These are phyloP conservation scores for Lentinus polychrous DNA, from an alignment of 1,284 basidiomycete genomes.

Conservation along the genomic window DNA sequence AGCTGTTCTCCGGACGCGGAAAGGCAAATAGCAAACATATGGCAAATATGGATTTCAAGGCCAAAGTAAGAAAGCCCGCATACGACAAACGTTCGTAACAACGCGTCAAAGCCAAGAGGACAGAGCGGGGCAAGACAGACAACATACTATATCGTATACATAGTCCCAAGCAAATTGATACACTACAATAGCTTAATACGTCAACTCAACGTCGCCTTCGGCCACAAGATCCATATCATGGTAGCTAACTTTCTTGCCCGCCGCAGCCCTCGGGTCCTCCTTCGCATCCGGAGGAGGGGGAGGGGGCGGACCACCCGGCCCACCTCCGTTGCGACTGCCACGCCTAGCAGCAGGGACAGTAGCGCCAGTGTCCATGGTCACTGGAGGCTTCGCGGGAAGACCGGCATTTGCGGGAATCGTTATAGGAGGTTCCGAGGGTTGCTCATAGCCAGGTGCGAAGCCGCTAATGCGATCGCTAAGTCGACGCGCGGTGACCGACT, in stretches of 20 bases:
- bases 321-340: constrained; percentile 28
- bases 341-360: constrained; percentile 29
- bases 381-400: constrained; percentile 68
- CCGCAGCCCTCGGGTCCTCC: constrained; percentile 80
- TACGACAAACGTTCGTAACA: background rate
- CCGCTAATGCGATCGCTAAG: constrained; percentile 74
- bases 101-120: background rate
- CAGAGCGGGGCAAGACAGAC: too few species aligned
- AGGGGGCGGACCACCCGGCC: constrained; percentile 45
- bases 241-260: constrained; percentile 76
- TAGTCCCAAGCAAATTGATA: constrained; percentile 5
- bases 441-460: constrained; percentile 40
- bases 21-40: background rate
- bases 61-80: background rate
- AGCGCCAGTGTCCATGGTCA: constrained; percentile 60
- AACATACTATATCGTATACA: background rate
- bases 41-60: background rate
- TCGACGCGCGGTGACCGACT: constrained; percentile 47
- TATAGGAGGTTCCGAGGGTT: constrained; percentile 31
- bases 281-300: constrained; percentile 80
- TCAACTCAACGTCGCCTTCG: constrained; percentile 78
- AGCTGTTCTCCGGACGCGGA: background rate
- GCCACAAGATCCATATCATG: constrained; percentile 85
- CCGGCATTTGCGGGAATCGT: constrained; percentile 44
- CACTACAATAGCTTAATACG: constrained; percentile 44